These are phyloP conservation scores for Benincasa hispida DNA, from an alignment of 306 rosid species.

Conservation along the genomic window DNA sequence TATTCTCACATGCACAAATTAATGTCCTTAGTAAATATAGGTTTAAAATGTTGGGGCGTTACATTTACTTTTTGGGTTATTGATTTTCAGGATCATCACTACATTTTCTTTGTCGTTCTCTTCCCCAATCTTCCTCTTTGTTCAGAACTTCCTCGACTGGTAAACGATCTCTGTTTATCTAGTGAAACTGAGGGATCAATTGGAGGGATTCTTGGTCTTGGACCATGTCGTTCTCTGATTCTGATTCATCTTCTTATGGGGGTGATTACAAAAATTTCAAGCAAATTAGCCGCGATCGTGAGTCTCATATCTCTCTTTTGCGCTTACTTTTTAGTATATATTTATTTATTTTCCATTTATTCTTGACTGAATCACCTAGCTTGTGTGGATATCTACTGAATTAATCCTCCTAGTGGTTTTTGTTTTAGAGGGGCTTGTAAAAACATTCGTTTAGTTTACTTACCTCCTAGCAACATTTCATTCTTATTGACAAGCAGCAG, in stretches of 20 bases:
- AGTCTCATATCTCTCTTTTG: constrained; percentile 5
- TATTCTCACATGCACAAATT: background rate
- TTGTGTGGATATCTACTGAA: too few relatives aligned
- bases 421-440: too few relatives aligned
- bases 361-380: too few relatives aligned
- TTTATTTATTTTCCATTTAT: too few relatives aligned
- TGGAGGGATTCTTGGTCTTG: background rate
- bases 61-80: background rate
- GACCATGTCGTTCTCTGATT: constrained; percentile 42
- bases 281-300: constrained; percentile 52
- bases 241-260: constrained; percentile 45
- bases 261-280: constrained; percentile 42
- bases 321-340: too few relatives aligned
- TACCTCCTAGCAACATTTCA: background rate
- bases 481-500: background rate
- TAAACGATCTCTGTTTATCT: background rate
- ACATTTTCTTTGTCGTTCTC: constrained; percentile 5
- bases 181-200: background rate
- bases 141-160: background rate
- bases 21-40: background rate
- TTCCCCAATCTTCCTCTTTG: background rate
- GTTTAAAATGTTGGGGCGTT: background rate
- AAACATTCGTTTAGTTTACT: too few relatives aligned
- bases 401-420: too few relatives aligned
- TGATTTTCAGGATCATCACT: background rate